Base-by-base conservation (phyloP, 1,139 yeast species). In the Blastobotrys petasosporus region DNA sequence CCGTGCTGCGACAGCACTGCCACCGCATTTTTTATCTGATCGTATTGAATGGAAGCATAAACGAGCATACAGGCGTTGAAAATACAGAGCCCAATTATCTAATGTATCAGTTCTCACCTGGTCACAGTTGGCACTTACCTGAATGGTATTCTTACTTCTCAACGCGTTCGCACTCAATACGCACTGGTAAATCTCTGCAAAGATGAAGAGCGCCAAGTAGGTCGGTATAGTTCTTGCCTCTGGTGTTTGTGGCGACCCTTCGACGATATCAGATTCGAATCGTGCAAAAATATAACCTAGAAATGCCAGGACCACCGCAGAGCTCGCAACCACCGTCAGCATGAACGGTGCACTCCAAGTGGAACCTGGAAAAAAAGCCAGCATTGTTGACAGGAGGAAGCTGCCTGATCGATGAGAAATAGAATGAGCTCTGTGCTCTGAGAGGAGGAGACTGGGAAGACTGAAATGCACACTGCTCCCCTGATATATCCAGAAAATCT, bases 21-120 rank as follows among this genome's bases (percentile, higher is more conserved):
- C 12, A 71, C 62, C 2, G 65, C 62, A 4, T 53, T 49, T 13
- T 63, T 52, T 39, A 75, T 62, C 61, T 76, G 80, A 45, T 66
- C 65, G 54, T 67, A 75, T 56, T 76, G 80, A 34, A 76, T 67
- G 9, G 77, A 76, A 1, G 79, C 69, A 57, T 76, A 76, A 3
- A 74, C 63, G 54, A 74, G 61, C 75, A 76, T 70, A 40, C 76
- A 73, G n/a, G 65, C 65, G 52, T 71, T 70, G 53, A 76, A 76
- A 12, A 67, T 45, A 51, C 76, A 67, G 37, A 76, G 64, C 52
- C 74, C 70, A 25, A 70, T 59, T 20, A 73, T 51, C 49, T 35
- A 17, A 9, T 17, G 6, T 5, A 8, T n/a, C 15, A 31, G 33
- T n/a, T n/a, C 8, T 20, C 11, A 12, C n/a, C n/a, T 16, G n/a